phyloP scores from a whole-genome alignment of 176 grass and related monocot species.

The Oryza punctata region DNA sequence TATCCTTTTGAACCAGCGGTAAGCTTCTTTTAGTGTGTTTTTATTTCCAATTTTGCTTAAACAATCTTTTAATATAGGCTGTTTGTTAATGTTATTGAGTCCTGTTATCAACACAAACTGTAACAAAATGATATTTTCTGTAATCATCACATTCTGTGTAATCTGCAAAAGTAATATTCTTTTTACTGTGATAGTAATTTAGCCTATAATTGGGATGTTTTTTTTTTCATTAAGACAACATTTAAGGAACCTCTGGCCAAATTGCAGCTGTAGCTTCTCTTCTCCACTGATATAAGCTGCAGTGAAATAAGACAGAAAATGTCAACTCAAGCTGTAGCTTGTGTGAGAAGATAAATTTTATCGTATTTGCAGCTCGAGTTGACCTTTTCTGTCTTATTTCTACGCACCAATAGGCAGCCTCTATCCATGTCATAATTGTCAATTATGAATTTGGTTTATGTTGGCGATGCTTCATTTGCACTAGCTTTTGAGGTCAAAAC shows the following conservation, averaged over 20 bases:
- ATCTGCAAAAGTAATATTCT: neutral
- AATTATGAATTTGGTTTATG: no score
- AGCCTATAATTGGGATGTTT: neutral
- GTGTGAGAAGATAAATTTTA: neutral
- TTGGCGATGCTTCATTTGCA: no score
- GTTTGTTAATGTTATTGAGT: neutral
- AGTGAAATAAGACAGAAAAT: no score
- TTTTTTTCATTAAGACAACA: constrained; percentile 10
- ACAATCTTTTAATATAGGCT: neutral
- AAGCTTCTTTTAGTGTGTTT: constrained; percentile 31
- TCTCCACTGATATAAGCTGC: neutral
- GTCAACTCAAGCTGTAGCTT: neutral
- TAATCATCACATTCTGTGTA: neutral
- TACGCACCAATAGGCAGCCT: neutral
- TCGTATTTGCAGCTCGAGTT: neutral
- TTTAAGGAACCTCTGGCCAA: constrained; percentile 10
- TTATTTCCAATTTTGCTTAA: neutral
- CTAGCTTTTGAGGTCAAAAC: no score
- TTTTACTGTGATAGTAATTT: constrained; percentile 2
- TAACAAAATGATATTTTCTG: neutral
- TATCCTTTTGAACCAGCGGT: constrained; percentile 79
- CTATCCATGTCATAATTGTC: no score
- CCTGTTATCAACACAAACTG: neutral
- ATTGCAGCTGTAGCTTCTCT: neutral
- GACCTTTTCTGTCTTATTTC: constrained; percentile 4